Evolutionary conservation across 306 rosid genomes (phyloP).

Genomic region (Fragaria vesca): DNA sequence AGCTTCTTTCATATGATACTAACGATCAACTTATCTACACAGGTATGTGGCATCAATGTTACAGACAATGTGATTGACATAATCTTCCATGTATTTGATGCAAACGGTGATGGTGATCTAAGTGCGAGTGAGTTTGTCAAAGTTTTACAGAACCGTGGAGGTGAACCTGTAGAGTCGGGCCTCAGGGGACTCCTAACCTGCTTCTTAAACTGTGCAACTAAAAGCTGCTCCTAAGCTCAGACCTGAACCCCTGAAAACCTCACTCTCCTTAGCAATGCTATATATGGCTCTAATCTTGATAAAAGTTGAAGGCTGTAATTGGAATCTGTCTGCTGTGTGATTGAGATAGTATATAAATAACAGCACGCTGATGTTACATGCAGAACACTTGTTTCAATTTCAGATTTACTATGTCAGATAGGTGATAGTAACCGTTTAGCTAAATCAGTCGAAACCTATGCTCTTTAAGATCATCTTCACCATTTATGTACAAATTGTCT

Average conservation of each 20-base stretch:
- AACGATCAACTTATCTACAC: constrained; percentile 9
- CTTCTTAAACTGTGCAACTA: constrained; percentile 48
- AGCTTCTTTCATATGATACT: background rate
- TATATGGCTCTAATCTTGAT: constrained; percentile 4
- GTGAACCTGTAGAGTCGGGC: constrained; percentile 24
- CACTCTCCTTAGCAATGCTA: background rate
- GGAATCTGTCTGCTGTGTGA: constrained; percentile 8
- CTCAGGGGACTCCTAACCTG: constrained; percentile 47
- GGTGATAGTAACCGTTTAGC: background rate
- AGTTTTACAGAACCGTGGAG: constrained; percentile 55
- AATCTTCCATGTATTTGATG: constrained; percentile 71
- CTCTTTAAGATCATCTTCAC: background rate
- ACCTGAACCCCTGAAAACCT: background rate
- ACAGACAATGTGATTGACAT: constrained; percentile 59
- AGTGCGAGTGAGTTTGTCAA: constrained; percentile 63
- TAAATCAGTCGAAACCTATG: background rate
- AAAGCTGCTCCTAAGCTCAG: constrained; percentile 24
- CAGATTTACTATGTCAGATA: background rate
- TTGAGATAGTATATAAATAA: background rate
- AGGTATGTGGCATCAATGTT: constrained; percentile 66
- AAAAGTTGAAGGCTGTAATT: background rate
- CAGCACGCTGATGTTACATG: background rate
- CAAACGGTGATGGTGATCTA: constrained; percentile 56
- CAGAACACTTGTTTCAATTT: background rate
- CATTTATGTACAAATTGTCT: background rate